A percentile compares a stretch with the other conserved stretches of the same genome.
Evolutionary conservation across 2,329 filamentous ascomycete genomes (phyloP).

Genomic region (Blastomyces gilchristii): DNA sequence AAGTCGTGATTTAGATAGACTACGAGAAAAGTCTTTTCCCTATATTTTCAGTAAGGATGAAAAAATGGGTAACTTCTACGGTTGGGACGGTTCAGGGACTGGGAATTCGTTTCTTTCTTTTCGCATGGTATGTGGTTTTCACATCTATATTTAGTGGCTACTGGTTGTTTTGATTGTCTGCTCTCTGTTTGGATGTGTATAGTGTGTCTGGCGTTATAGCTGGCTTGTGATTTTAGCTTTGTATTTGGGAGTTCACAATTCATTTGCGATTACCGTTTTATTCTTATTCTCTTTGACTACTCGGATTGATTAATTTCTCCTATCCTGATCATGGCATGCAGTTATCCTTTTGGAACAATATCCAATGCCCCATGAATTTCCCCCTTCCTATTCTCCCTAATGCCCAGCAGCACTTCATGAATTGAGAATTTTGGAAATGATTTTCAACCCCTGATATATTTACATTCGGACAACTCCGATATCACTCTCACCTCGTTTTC

Average conservation of each 20-base stretch:
- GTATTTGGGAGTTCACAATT: neutral
- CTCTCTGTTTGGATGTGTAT: constrained; percentile 3
- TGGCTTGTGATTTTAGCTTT: neutral
- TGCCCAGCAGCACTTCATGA: neutral
- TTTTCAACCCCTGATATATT: neutral
- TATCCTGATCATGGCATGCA: neutral
- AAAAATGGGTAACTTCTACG: constrained; percentile 3
- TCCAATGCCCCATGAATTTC: neutral
- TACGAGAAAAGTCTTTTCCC: neutral
- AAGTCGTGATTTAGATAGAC: constrained; percentile 9
- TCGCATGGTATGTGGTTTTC: constrained; percentile 3
- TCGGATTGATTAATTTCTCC: neutral
- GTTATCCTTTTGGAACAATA: neutral
- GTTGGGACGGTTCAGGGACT: constrained; percentile 5
- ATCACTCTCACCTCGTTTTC: neutral
- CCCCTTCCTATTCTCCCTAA: neutral
- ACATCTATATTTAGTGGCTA: neutral
- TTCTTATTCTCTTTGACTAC: neutral
- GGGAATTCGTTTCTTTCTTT: constrained; percentile 12
- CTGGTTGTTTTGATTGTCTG: neutral
- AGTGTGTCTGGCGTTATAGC: constrained; percentile 6
- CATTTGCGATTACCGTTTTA: neutral
- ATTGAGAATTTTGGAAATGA: neutral
- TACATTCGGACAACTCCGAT: neutral
- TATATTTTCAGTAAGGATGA: constrained; percentile 11